Evolutionary conservation across 148 eudicot species (phyloP), one percentile per base, ranked within the genome.

Genomic region (Persicaria tinctoria): DNA sequence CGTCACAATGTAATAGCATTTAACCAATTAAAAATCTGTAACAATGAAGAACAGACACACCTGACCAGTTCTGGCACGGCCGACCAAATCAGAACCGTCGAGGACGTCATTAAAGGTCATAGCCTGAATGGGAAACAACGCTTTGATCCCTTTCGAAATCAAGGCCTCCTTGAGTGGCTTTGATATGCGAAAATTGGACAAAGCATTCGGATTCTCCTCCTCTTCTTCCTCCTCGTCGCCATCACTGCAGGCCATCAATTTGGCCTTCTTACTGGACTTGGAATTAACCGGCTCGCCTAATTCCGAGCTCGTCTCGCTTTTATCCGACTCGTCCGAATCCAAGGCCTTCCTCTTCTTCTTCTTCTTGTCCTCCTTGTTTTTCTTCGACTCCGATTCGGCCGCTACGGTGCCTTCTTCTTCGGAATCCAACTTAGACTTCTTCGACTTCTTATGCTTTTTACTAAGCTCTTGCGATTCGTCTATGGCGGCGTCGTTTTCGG

Each of bases 31-130:
- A 32, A 5, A 55, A 16, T 5, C 59, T n/a, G n/a, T 2, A 55
- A 16, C 59, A 55, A 16, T 60, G 41, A 10, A 16, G 64, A 55
- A 32, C 41, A 32, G 10, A 74, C 80, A 12, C 73, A 94, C 98
- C 98, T 94, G 98, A 9, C 98, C 98, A 69, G 98, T 94, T 2
- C 97, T 78, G 7, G 98, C 98, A 6, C 97, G 86, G 1, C 93
- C 98, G 13, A 94, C 93, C 87, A 94, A 86, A 87, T 94, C 98
- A 11, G 73, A 79, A 14, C 98, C 98, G 71, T 90, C 97, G 16
- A 89, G 69, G 49, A 94, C 82, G 18, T 49, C 63, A 77, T 86
- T 48, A 60, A 94, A 94, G 0, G 98, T 94, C 96, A 90, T 84
- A 6, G 98, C 96, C 77, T 94, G 98, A 75, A 94, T 94, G 1